Evolutionary conservation across 192 early-diverging fungal genomes (phyloP), one percentile per base, ranked within the genome.

Genomic region (Podila epigama): DNA sequence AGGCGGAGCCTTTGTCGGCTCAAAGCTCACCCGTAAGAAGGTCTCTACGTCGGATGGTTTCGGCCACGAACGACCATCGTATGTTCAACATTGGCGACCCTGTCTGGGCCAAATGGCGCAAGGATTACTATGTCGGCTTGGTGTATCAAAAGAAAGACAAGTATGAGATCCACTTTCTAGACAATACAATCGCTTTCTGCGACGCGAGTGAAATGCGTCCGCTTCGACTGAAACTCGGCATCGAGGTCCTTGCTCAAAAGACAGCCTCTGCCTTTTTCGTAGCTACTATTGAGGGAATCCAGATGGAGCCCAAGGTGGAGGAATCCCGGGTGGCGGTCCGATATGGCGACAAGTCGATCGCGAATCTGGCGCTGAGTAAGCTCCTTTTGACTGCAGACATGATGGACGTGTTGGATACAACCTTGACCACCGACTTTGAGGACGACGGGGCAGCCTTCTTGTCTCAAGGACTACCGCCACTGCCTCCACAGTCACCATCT

Each of bases 71-170:
- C 28, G 50, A 36, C 0, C 15, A 64, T 31, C 61, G 66, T 7
- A 15, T 25, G 0, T 77, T 68, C 40, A 68, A 60, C 40, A 25
- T 22, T 2, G 39, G 59, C 40, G 73, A 63, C 29, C 18, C 66
- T 15, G 73, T 77, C 18, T 77, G 73, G 73, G 73, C 66, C 28
- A 51, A 5, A 10, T 77, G 73, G 73, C 39, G 39, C 6, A 63
- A 35, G 25, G 18, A 12, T n/a, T 77, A 64, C 11, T 77, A 64
- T 28, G 66, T 66, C 4, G 73, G 73, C 9, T 25, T 20, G 6
- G 66, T 77, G 9, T 2, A 13, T 15, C 28, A 48, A 10, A 50
- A 64, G 50, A 37, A 58, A 11, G 61, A 77, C 10, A 18, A n/a
- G 28, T 68, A 68, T 22, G 34, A 58, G 2, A 36, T 77, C 31